Evolutionary conservation across 202 grass and related monocot species (phyloP), one percentile per base, ranked within the genome.

Genomic region (Elaeis oleifera): DNA sequence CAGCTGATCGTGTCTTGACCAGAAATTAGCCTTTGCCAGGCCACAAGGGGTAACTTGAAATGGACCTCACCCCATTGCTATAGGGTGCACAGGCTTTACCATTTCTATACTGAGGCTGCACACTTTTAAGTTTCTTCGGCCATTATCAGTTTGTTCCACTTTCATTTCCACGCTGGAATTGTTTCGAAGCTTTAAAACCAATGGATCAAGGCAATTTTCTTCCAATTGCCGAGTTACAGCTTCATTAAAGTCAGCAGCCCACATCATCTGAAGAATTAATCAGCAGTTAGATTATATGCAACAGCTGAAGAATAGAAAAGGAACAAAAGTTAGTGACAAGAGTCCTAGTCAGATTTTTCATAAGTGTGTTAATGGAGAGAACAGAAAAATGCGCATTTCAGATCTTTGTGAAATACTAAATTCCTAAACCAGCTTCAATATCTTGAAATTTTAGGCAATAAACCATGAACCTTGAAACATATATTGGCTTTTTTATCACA

Each of bases 221-320:
- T 89, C 82, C 59, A 99, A 82, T 77, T 58, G 66, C 24, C 17
- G 74, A 63, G 71, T 81, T 58, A 78, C 62, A 65, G 80, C 82
- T 73, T 99, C 94, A 67, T 92, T 77, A 84, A 99, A 99, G 86
- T 99, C 94, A 79, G 94, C 94, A 86, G 94, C 94, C 94, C 94
- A 99, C 94, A 99, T 99, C 94, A 92, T 99, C 94, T 99, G 69
- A 71, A 72, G 72, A 61, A 80, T 58, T 57, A 4, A 71, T 73
- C 11, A 23, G 2, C 53, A 56, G 3, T 79, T 55, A 36, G 5
- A 54, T 23, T 44, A 59, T 59, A 56, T 36, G 82, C 51, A 52
- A 72, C 62, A 49, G 50, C 25, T 61, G 26, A 23, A 71, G 4
- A 48, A 49, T 44, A 44, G 36, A 13, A 44, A 44, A 44, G 11